Conservation (phyloP, 2,329 filamentous ascomycete genomes). For the Verticillium tricorpus region DNA sequence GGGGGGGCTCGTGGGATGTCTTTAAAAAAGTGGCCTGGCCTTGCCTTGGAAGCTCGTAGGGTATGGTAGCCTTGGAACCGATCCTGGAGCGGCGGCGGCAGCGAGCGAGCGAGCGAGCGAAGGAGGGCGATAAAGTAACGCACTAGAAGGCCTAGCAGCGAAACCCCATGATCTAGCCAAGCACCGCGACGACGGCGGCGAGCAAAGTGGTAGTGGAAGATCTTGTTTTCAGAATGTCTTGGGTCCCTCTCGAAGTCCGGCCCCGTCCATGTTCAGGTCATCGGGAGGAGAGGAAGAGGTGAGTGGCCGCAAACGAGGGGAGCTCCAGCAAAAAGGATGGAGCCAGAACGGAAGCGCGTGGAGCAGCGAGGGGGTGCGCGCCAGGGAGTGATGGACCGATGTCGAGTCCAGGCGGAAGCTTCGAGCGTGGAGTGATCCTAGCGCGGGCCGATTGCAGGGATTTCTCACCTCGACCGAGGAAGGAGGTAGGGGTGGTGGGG, state of each 20-base stretch:
- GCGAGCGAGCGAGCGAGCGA: neutral
- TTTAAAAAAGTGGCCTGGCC: neutral
- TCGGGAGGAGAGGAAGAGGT: neutral
- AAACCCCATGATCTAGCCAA: neutral
- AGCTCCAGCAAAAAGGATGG: neutral
- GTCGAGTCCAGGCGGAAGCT: neutral
- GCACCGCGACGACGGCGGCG: neutral
- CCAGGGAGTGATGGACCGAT: neutral
- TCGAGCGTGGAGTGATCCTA: neutral
- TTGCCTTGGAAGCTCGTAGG: neutral
- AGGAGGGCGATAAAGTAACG: neutral
- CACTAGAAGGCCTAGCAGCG: neutral
- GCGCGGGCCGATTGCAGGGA: neutral
- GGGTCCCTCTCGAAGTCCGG: neutral
- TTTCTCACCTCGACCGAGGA: neutral
- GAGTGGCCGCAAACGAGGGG: neutral
- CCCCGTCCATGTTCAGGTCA: neutral
- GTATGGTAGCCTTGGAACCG: neutral
- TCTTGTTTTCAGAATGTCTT: conserved; percentile 1
- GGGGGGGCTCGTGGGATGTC: neutral
- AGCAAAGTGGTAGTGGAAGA: neutral
- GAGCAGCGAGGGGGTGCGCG: neutral
- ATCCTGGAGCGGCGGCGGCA: neutral
- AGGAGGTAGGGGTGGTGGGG: neutral
- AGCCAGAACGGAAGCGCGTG: neutral